Percentiles rank a stretch among this genome's conserved stretches.
Conservation (phyloP, 2,329 filamentous ascomycete genomes). For the Leptodontidium sp. region DNA sequence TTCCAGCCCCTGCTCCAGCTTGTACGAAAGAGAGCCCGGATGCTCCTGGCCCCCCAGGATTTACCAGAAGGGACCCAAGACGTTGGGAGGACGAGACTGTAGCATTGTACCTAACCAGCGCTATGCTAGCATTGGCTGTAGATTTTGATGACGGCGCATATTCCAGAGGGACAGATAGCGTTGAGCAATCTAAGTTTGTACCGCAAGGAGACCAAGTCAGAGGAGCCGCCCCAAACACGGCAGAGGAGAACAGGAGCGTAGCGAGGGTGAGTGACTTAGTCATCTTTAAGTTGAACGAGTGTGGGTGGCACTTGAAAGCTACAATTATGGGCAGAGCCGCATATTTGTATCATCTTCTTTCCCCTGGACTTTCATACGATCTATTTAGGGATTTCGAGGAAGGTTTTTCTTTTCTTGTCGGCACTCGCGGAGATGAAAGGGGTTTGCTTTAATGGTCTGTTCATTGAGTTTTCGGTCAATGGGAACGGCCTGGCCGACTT, state of each 20-base stretch:
- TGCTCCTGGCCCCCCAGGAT: constrained; percentile 29
- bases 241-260: not conserved
- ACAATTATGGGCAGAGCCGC: not conserved
- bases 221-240: not conserved
- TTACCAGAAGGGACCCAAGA: constrained; percentile 25
- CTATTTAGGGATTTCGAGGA: not conserved
- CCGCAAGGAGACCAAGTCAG: constrained; percentile 27
- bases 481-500: not conserved
- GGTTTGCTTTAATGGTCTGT: constrained; percentile 8
- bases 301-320: not conserved
- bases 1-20: constrained; percentile 19
- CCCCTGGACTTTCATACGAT: not conserved
- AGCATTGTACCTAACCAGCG: constrained; percentile 18
- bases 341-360: not conserved
- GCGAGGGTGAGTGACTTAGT: not conserved
- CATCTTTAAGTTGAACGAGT: constrained; percentile 10
- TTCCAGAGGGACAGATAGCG: constrained; percentile 28
- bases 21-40: constrained; percentile 24
- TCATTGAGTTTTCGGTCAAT: constrained; percentile 19
- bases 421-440: constrained; percentile 13
- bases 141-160: constrained; percentile 12
- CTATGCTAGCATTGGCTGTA: constrained; percentile 17
- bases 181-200: constrained; percentile 22
- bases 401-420: not conserved
- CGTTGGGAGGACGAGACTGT: constrained; percentile 10